Evolutionary conservation across 2,329 filamentous ascomycete species (phyloP), one percentile per base, ranked within the genome.

Genomic region (Penicillium sp.): DNA sequence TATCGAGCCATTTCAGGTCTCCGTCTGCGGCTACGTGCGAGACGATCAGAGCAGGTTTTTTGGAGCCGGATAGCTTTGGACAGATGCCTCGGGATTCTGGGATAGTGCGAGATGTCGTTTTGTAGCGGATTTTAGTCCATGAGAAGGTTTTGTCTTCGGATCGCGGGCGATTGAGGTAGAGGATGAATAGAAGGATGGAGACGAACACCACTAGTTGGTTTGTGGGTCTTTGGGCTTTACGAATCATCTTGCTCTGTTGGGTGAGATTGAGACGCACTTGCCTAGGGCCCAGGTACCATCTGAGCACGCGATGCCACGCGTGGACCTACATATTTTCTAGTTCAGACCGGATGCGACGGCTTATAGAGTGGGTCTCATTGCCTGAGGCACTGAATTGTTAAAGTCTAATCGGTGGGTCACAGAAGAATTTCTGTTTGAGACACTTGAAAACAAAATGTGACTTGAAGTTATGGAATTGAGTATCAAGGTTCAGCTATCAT

Each of bases 41-140:
- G 0, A 81, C 75, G 3, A 81, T 67, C 20, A 81, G 64, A 1
- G 73, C 78, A 3, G 79, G 77, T 57, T 79, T 81, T 4, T 64
- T 63, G 37, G 61, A 67, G 2, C 58, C 55, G 27, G 65, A 55
- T 3, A 81, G 66, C 0, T 75, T 73, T 1, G 77, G 77, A 62
- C 79, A 81, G 50, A 69, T 59, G 26, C 79, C 79, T 40, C 70
- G 71, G 43, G 73, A 51, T 26, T 67, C 60, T 3, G 73, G 70
- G n/a, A 75, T 61, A 4, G 59, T 63, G n/a, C 65, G 47, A n/a
- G 74, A 63, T 9, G 66, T 67, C 4, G 75, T 72, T 60, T 68
- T 59, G 62, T 81, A 81, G 44, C 70, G 72, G 47, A 81, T 66
- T 55, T 68, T 73, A 23, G 67, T 72, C 79, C 79, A 81, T 55